A percentile compares a stretch with the other conserved stretches of the same genome.
Evolutionary conservation across 306 rosid genomes (phyloP).

Genomic region (Dryas drummondii): DNA sequence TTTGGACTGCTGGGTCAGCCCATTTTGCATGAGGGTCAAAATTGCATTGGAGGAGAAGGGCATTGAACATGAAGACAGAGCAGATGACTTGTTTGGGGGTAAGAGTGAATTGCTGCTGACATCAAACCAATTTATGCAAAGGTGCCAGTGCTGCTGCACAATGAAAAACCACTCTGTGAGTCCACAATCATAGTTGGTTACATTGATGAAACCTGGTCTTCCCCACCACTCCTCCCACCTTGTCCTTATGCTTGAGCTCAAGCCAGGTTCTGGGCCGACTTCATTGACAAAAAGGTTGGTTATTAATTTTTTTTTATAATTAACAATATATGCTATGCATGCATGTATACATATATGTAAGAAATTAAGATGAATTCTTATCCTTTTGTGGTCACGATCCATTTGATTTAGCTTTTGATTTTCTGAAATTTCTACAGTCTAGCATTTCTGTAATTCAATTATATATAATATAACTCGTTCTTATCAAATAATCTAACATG

Average conservation of each 20-base stretch:
- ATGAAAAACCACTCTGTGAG: slow-evolving; percentile 48
- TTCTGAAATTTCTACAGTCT: too few species aligned
- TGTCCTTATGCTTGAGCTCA: slow-evolving; percentile 49
- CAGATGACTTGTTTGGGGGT: slow-evolving; percentile 63
- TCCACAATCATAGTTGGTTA: slow-evolving; percentile 45
- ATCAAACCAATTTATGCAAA: slow-evolving; percentile 59
- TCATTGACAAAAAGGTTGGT: slow-evolving; percentile 59
- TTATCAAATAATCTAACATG: too few species aligned
- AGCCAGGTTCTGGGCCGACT: slow-evolving; percentile 67
- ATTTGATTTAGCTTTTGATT: too few species aligned
- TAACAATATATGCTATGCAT: too few species aligned
- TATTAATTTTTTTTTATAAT: too few species aligned
- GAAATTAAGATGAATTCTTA: too few species aligned
- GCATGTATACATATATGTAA: too few species aligned
- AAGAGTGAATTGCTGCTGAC: slow-evolving; percentile 62
- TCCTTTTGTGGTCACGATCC: too few species aligned
- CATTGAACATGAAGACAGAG: slow-evolving; percentile 27
- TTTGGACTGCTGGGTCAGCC: slow-evolving; percentile 58
- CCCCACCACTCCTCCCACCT: slow-evolving; percentile 55
- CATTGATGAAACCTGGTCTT: slow-evolving; percentile 57
- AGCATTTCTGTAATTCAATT: too few species aligned
- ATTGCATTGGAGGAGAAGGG: slow-evolving; percentile 64
- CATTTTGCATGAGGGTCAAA: slow-evolving; percentile 58
- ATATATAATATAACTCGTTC: too few species aligned
- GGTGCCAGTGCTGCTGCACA: slow-evolving; percentile 66